A percentile compares a stretch with the other conserved stretches of the same genome.
Conservation (phyloP, 495 filamentous ascomycete species). For the Xylaria telfairii region DNA sequence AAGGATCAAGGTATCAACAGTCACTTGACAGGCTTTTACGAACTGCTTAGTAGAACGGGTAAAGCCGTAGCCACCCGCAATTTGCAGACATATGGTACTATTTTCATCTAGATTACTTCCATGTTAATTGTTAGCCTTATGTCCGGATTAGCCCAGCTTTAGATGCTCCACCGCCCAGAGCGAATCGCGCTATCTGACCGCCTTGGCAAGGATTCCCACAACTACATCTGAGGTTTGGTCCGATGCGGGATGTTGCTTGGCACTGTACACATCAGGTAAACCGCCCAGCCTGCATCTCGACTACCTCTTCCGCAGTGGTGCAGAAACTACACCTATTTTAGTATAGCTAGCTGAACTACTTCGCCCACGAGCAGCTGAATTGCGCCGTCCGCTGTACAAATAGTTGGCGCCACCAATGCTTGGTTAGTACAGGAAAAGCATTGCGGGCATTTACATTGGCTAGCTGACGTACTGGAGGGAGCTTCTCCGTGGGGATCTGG, state of each 20-base stretch:
- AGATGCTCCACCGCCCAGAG: slow-evolving; percentile 2
- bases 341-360: no score
- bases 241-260: not conserved
- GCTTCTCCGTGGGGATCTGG: not conserved
- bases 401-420: not conserved
- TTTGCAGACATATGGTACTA: not conserved
- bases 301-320: no score
- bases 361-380: not conserved
- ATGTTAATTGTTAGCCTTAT: not conserved
- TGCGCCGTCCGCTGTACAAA: no score
- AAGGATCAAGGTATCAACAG: not conserved
- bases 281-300: no score
- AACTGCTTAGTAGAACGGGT: not conserved
- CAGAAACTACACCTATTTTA: no score
- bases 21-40: not conserved
- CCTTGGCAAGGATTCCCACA: not conserved
- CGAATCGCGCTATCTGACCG: not conserved
- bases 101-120: slow-evolving; percentile 3
- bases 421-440: not conserved
- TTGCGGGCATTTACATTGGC: not conserved
- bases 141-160: not conserved
- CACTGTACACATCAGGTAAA: not conserved
- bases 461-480: slow-evolving; percentile 4
- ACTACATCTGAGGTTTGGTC: not conserved
- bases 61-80: not conserved